Percentiles rank a stretch among this genome's conserved stretches.
Conservation (phyloP, 306 rosid species). For the Coriaria nepalensis region DNA sequence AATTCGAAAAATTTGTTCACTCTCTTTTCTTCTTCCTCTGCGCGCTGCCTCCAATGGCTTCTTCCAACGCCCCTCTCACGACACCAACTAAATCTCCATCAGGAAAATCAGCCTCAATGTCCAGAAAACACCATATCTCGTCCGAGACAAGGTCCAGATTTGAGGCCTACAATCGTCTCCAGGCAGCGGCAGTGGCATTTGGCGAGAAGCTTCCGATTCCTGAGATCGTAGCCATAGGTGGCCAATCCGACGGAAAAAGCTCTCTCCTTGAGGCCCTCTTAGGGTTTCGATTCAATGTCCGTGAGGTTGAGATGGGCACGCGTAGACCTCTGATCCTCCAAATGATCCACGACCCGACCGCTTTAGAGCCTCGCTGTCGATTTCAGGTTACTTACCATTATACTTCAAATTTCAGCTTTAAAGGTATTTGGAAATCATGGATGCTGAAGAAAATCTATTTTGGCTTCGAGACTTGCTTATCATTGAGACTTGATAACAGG, state of each 20-base stretch:
- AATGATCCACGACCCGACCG: conserved; percentile 85
- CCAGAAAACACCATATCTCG: conserved; percentile 21
- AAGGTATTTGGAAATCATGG: too few relatives aligned
- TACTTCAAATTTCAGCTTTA: background rate
- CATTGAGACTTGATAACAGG: conserved; percentile 34
- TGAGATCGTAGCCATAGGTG: conserved; percentile 80
- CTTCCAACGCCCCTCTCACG: conserved; percentile 18
- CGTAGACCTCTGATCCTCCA: conserved; percentile 89
- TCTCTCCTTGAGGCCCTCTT: conserved; percentile 83
- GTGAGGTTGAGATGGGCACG: conserved; percentile 96
- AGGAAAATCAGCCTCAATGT: conserved; percentile 22
- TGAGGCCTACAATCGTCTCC: conserved; percentile 91
- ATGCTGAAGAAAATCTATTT: background rate
- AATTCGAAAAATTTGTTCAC: conserved; percentile 4
- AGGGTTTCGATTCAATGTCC: conserved; percentile 87
- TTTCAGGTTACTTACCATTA: conserved; percentile 43
- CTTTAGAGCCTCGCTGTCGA: conserved; percentile 77
- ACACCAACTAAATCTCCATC: conserved; percentile 53
- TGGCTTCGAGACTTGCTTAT: background rate
- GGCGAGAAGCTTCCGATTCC: conserved; percentile 92
- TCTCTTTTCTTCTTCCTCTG: conserved; percentile 5
- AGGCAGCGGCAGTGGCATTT: conserved; percentile 80
- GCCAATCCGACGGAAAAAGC: conserved; percentile 88
- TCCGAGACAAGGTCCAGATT: conserved; percentile 45
- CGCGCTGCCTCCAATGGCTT: conserved; percentile 23